A percentile compares a stretch with the other conserved stretches of the same genome.
Evolutionary conservation across 192 early-diverging fungal species (phyloP).

Genomic region (Anaeromyces robustus): DNA sequence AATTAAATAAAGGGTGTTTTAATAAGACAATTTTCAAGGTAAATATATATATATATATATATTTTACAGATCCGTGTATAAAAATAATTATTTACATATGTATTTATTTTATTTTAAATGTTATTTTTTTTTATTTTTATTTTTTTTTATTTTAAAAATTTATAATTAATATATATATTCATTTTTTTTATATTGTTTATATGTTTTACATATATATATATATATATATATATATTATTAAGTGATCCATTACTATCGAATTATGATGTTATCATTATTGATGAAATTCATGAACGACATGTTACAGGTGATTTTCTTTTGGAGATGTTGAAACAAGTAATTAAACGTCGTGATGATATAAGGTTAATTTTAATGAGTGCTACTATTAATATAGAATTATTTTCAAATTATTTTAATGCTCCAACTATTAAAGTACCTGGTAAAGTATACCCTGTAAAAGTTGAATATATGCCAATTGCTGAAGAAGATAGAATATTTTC

Average conservation of each 20-base stretch:
- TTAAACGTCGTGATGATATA: not conserved
- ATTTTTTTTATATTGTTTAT: too few species aligned
- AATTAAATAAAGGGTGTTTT: slow-evolving; percentile 28
- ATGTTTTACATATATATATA: too few species aligned
- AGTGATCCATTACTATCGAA: slow-evolving; percentile 32
- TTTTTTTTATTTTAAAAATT: too few species aligned
- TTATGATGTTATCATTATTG: slow-evolving; percentile 66
- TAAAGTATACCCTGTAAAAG: slow-evolving; percentile 41
- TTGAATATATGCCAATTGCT: slow-evolving; percentile 34
- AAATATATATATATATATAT: too few species aligned
- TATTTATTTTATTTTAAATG: too few species aligned
- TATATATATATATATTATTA: too few species aligned
- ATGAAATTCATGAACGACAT: slow-evolving; percentile 73
- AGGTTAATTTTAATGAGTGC: not conserved
- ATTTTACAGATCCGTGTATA: too few species aligned
- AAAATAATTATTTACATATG: too few species aligned
- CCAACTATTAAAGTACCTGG: slow-evolving; percentile 43
- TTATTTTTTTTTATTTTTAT: too few species aligned
- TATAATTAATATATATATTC: too few species aligned
- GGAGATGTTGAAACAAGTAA: not conserved
- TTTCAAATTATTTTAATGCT: slow-evolving; percentile 24
- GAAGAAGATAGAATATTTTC: slow-evolving; percentile 41
- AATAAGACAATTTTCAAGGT: slow-evolving; percentile 40
- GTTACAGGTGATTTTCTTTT: not conserved
- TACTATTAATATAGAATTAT: slow-evolving; percentile 5